Conservation (phyloP, 768 basidiomycete genomes). For the Lactarius evosmus region DNA sequence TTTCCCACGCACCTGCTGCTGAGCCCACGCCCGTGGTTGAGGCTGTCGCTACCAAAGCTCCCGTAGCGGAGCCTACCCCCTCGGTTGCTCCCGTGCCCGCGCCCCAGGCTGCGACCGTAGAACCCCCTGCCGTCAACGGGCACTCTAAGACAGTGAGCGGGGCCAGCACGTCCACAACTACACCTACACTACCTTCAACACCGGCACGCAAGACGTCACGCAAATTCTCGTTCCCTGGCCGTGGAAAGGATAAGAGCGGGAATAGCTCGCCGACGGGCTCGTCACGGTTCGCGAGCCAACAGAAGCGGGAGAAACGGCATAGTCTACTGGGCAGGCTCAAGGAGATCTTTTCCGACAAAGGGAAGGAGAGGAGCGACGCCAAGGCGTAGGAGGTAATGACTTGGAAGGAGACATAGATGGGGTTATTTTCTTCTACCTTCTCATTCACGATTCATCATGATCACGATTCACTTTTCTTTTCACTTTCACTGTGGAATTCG, state of each 20-base stretch:
- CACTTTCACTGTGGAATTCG: too few species aligned
- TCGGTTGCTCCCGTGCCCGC: conserved; percentile 10
- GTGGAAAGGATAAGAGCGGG: conserved; percentile 15
- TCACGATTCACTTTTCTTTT: neutral
- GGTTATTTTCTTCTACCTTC: neutral
- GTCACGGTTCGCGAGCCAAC: conserved; percentile 22
- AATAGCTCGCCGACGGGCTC: conserved; percentile 21
- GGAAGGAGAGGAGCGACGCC: conserved; percentile 20
- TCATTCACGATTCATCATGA: conserved; percentile 16
- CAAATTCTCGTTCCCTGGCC: conserved; percentile 22
- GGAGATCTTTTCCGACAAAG: conserved; percentile 27
- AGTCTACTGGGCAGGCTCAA: conserved; percentile 27
- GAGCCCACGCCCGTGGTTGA: neutral
- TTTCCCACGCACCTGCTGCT: neutral
- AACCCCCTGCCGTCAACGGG: conserved; percentile 3
- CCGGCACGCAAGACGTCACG: conserved; percentile 12
- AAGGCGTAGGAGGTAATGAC: conserved; percentile 16
- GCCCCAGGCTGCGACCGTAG: neutral
- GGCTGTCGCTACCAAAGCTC: neutral
- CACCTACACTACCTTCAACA: conserved; percentile 2
- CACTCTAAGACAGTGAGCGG: conserved; percentile 18
- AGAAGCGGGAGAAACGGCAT: conserved; percentile 27
- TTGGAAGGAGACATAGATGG: conserved; percentile 9
- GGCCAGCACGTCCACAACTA: conserved; percentile 9
- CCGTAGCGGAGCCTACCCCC: neutral